Evolutionary conservation across 306 rosid genomes (phyloP).

Genomic region (Castanopsis chinensis): DNA sequence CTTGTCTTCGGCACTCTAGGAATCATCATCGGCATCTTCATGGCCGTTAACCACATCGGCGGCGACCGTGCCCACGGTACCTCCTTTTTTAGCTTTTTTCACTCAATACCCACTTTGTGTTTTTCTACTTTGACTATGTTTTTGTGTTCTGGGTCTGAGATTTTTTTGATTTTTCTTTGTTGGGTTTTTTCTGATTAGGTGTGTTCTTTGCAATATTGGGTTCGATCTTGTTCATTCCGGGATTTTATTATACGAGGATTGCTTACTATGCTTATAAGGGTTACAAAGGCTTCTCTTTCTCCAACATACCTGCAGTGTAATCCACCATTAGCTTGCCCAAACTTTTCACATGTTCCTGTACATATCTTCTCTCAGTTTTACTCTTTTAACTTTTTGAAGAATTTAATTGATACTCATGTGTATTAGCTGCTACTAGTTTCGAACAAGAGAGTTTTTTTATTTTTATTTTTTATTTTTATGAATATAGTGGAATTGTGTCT

Average conservation of each 20-base stretch:
- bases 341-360: background rate
- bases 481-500: background rate
- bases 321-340: background rate
- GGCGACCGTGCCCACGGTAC: slow-evolving; percentile 96
- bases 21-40: slow-evolving; percentile 69
- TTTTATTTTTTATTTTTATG: background rate
- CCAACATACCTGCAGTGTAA: slow-evolving; percentile 91
- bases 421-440: background rate
- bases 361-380: background rate
- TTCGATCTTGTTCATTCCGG: slow-evolving; percentile 82
- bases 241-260: slow-evolving; percentile 93
- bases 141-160: background rate
- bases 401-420: background rate
- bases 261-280: slow-evolving; percentile 98
- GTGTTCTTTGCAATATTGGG: slow-evolving; percentile 89
- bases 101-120: background rate
- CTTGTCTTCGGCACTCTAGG: slow-evolving; percentile 80
- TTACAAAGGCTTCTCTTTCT: slow-evolving; percentile 92
- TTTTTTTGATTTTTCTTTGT: background rate
- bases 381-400: too few species aligned
- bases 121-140: background rate
- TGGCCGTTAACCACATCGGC: slow-evolving; percentile 84
- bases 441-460: background rate
- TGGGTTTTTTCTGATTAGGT: slow-evolving; percentile 48
- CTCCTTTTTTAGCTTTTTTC: background rate